A percentile compares a stretch with the other conserved stretches of the same genome.
These are phyloP conservation scores for Strobilomyces echinocephalus DNA, from an alignment of 768 basidiomycete species.

Conservation along the genomic window DNA sequence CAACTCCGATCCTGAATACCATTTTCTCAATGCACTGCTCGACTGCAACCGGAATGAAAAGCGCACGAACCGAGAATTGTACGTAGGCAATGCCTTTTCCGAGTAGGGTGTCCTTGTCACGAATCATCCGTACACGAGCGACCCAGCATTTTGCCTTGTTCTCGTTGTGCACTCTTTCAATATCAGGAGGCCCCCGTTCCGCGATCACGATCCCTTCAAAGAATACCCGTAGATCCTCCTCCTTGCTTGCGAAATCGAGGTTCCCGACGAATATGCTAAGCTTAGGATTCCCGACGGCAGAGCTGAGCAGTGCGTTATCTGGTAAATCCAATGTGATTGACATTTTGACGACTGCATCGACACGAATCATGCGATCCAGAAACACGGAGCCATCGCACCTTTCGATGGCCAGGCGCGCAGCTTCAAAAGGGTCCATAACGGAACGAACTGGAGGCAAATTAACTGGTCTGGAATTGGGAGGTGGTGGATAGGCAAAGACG, in stretches of 20 bases:
- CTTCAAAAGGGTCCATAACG: conserved; percentile 65
- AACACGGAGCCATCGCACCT: conserved; percentile 68
- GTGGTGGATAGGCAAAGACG: conserved; percentile 74
- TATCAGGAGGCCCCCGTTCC: conserved; percentile 60
- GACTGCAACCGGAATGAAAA: neutral
- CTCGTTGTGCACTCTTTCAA: conserved; percentile 24
- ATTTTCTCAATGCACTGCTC: neutral
- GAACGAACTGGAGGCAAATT: conserved; percentile 49
- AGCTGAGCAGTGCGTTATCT: conserved; percentile 21
- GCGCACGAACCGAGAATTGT: conserved; percentile 61
- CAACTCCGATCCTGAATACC: conserved; percentile 72
- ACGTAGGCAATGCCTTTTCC: conserved; percentile 97
- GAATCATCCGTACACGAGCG: conserved; percentile 77
- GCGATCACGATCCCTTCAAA: conserved; percentile 73
- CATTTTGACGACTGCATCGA: conserved; percentile 56
- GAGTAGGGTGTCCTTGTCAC: conserved; percentile 87
- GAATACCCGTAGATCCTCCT: conserved; percentile 82
- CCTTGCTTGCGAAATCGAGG: conserved; percentile 86
- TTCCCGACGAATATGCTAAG: conserved; percentile 87
- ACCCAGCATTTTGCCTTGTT: conserved; percentile 59
- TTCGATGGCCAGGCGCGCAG: conserved; percentile 54
- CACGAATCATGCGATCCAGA: conserved; percentile 72
- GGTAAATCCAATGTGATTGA: conserved; percentile 19
- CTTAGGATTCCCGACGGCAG: conserved; percentile 59
- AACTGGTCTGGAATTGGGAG: conserved; percentile 36